Evolutionary conservation across 768 basidiomycete species (phyloP).

Genomic region (Fistulinella prunicolor): DNA sequence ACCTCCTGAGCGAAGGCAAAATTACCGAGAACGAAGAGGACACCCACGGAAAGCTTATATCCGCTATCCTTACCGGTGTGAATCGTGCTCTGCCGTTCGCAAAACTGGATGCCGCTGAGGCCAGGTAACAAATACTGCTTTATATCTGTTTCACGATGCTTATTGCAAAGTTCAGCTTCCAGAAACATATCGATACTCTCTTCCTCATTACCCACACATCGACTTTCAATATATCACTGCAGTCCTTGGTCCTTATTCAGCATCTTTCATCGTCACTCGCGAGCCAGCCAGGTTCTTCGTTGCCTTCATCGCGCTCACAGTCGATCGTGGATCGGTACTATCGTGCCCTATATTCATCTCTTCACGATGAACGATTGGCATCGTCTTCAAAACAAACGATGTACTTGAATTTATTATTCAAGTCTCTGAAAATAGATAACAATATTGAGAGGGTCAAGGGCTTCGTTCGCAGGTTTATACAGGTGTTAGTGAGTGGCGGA

Average conservation of each 20-base stretch:
- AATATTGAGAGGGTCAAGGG: slow-evolving; percentile 67
- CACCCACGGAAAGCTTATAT: slow-evolving; percentile 75
- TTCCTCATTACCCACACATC: too few species aligned
- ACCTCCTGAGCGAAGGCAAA: slow-evolving; percentile 67
- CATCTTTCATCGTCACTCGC: slow-evolving; percentile 66
- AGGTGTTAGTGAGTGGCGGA: slow-evolving; percentile 68
- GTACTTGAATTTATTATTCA: slow-evolving; percentile 94
- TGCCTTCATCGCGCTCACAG: slow-evolving; percentile 39
- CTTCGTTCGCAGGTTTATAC: slow-evolving; percentile 79
- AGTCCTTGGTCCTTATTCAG: slow-evolving; percentile 77
- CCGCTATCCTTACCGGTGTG: slow-evolving; percentile 89
- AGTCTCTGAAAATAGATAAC: slow-evolving; percentile 74
- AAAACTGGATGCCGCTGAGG: slow-evolving; percentile 65
- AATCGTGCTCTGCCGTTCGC: slow-evolving; percentile 95
- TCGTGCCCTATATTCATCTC: slow-evolving; percentile 84
- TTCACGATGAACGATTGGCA: slow-evolving; percentile 78
- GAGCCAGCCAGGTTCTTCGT: slow-evolving; percentile 38
- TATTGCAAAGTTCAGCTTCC: too few species aligned
- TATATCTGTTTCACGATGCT: too few species aligned
- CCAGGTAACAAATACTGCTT: slow-evolving; percentile 45
- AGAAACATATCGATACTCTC: too few species aligned
- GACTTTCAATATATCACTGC: too few species aligned
- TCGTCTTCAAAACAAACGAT: slow-evolving; percentile 91
- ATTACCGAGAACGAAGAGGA: slow-evolving; percentile 47
- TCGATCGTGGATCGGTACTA: slow-evolving; percentile 66